Base-by-base conservation (phyloP, 148 eudicot genomes). In the Tetragonia tetragonoides region DNA sequence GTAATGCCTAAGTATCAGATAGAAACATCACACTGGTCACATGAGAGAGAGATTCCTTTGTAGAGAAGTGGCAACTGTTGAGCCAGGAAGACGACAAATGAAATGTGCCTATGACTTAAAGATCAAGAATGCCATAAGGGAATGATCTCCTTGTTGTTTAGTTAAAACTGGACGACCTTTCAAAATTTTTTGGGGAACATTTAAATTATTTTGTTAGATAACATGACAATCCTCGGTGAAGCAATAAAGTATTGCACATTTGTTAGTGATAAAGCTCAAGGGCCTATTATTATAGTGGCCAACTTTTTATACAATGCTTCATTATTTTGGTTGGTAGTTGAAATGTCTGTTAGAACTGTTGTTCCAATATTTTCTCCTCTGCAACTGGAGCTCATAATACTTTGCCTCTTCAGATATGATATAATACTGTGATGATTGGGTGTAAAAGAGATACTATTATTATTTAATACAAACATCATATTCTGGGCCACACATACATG, bases 271-370 rank as follows among this genome's bases (percentile, higher is more conserved):
- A 49, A 39, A 65, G 41, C 76, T 39, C 28, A 38, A 20, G 62
- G 62, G 34, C 39, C 59, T 24, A 81, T 47, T 71, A 77, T 68
- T 66, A 74, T 78, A 81, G 60, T 68, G 63, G 66, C 51, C 66
- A 49, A 28, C 34, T 20, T 17, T 75, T 24, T 68, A n/a, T 73
- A 61, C 74, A 78, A 78, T 78, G 75, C 39, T 78, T 42, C 74
- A 78, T 75, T 66, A 69, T 81, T 75, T 71, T 82, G 87, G 77
- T 79, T 66, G 83, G 81, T 85, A 82, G 87, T 85, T 82, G 83
- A 82, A 79, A 82, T 85, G 83, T 82, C 87, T 79, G 85, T 82
- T 85, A 77, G 76, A 79, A 74, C 70, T 79, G 77, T 79, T 79
- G 79, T 64, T 71, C 66, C 81, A 81, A 69, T 77, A 69, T 59